Conservation (phyloP, 768 basidiomycete species). For the Favolaschia claudopus region DNA sequence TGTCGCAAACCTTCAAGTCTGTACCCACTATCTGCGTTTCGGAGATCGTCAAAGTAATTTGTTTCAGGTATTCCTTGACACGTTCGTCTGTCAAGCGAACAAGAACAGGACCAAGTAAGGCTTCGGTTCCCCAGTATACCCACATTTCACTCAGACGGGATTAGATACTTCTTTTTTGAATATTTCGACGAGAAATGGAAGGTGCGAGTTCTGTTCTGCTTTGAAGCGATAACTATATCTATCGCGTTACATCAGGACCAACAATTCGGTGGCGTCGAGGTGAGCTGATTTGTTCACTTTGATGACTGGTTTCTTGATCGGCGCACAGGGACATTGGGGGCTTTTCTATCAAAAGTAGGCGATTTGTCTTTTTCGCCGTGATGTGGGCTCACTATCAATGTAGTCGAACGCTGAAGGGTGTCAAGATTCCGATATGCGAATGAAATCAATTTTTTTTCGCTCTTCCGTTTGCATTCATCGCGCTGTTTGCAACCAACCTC, state of each 20-base stretch:
- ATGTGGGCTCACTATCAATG: constrained; percentile 25
- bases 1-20: constrained; percentile 63
- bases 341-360: constrained; percentile 66
- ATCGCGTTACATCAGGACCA: constrained; percentile 49
- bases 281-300: background rate
- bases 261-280: constrained; percentile 60
- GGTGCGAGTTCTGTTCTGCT: constrained; percentile 38
- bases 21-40: background rate
- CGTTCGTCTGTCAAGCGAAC: constrained; percentile 90
- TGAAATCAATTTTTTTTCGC: background rate
- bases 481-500: too few species aligned
- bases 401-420: constrained; percentile 75
- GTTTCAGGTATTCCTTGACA: constrained; percentile 78
- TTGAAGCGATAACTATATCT: constrained; percentile 1
- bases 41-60: background rate
- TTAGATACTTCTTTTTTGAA: constrained; percentile 80
- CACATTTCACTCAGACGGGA: background rate
- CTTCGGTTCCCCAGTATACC: constrained; percentile 56
- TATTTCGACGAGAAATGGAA: constrained; percentile 82
- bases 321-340: constrained; percentile 64
- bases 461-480: too few species aligned
- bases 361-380: background rate
- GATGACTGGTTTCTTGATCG: background rate
- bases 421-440: constrained; percentile 70
- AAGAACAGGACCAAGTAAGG: constrained; percentile 83